phyloP scores from a whole-genome alignment of 768 basidiomycete species.

The Psilocybe tampanensis region DNA sequence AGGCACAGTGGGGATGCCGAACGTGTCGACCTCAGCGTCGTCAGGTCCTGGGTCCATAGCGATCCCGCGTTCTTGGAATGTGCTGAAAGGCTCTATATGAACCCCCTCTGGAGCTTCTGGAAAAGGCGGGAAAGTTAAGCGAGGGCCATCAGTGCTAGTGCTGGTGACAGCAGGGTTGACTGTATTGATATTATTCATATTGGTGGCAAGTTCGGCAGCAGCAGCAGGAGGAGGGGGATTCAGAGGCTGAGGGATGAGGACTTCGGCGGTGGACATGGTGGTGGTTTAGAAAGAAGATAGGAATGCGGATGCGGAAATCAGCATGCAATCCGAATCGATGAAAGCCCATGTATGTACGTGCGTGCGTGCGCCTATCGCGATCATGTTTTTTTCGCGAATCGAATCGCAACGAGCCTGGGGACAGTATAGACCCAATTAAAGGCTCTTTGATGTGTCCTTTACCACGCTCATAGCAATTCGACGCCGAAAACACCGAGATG shows the following conservation, averaged over 20 bases:
- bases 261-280: constrained; percentile 12
- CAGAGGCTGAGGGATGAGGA: neutral
- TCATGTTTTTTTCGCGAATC: no score
- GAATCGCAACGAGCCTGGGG: neutral
- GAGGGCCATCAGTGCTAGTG: constrained; percentile 9
- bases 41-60: constrained; percentile 33
- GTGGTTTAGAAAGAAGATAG: neutral
- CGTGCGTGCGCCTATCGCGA: constrained; percentile 15
- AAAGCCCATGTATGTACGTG: no score
- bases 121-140: constrained; percentile 50
- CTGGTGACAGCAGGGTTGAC: constrained; percentile 16
- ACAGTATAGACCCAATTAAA: neutral
- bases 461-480: neutral
- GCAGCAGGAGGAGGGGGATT: no score
- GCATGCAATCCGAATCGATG: neutral
- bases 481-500: neutral
- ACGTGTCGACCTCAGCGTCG: constrained; percentile 64
- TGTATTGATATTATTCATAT: no score
- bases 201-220: neutral
- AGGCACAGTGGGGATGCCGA: constrained; percentile 68
- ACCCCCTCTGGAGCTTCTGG: constrained; percentile 42
- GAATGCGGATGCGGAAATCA: constrained; percentile 10
- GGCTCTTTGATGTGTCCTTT: constrained; percentile 2
- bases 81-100: constrained; percentile 42
- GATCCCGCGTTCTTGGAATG: constrained; percentile 43